phyloP scores from a whole-genome alignment of 352 stramenopile genomes.

The Pythium grandisporangium region DNA sequence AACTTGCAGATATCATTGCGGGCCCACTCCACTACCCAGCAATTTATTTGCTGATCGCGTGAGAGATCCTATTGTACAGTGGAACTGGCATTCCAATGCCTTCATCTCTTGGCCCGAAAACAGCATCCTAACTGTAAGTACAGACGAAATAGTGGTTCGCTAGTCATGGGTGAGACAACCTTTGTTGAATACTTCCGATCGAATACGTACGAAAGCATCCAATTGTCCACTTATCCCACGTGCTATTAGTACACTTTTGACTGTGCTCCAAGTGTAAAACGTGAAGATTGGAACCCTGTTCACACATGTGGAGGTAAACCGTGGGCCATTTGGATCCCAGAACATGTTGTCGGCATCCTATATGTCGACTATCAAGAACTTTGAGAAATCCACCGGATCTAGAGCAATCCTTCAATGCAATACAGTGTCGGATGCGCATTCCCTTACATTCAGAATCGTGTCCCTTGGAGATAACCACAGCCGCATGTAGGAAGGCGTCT shows the following conservation, averaged over 20 bases:
- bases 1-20: conserved; percentile 65
- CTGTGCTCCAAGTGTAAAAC: conserved; percentile 57
- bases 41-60: conserved; percentile 47
- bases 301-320: conserved; percentile 42
- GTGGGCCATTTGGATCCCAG: conserved; percentile 51
- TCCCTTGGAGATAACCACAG: conserved; percentile 46
- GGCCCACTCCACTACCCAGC: conserved; percentile 44
- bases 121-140: conserved; percentile 39
- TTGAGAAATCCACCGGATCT: conserved; percentile 59
- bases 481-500: conserved; percentile 59
- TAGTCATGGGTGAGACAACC: neutral
- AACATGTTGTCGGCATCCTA: conserved; percentile 66
- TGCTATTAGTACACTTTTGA: conserved; percentile 51
- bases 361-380: conserved; percentile 61
- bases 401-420: conserved; percentile 70
- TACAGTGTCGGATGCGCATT: conserved; percentile 49
- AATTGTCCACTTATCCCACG: conserved; percentile 67
- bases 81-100: conserved; percentile 39
- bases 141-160: too few relatives aligned
- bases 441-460: conserved; percentile 16
- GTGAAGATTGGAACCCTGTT: conserved; percentile 39
- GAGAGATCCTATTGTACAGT: conserved; percentile 66
- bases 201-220: conserved; percentile 77
- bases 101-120: conserved; percentile 46
- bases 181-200: conserved; percentile 18